Evolutionary conservation across 805 yeast genomes (phyloP).

Genomic region (Metschnikowia vanudenii): DNA sequence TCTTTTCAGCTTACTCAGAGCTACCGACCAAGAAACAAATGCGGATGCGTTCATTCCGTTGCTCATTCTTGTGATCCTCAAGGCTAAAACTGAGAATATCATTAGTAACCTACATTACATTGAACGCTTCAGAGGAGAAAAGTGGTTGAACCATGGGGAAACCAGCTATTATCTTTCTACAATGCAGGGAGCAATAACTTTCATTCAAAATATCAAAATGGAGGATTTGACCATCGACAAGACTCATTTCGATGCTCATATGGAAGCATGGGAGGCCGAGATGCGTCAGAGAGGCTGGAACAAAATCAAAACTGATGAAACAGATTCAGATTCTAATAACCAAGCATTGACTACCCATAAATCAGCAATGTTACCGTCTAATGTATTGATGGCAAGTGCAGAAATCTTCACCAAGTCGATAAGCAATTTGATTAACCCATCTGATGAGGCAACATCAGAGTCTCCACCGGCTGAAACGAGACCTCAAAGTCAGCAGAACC

Average conservation of each 20-base stretch:
- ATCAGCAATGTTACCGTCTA: slow-evolving; percentile 31
- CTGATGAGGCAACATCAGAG: slow-evolving; percentile 25
- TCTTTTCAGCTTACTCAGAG: slow-evolving; percentile 81
- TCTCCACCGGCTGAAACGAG: neutral
- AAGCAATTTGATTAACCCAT: slow-evolving; percentile 38
- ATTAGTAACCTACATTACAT: slow-evolving; percentile 80
- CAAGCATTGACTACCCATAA: slow-evolving; percentile 10
- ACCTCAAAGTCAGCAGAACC: slow-evolving; percentile 6
- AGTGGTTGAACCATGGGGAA: slow-evolving; percentile 75
- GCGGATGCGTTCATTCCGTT: slow-evolving; percentile 96
- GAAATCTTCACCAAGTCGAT: slow-evolving; percentile 52
- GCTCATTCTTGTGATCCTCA: slow-evolving; percentile 72
- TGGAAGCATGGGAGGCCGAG: slow-evolving; percentile 49
- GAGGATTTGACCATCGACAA: slow-evolving; percentile 60
- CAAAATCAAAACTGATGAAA: too few relatives aligned
- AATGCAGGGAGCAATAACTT: slow-evolving; percentile 84
- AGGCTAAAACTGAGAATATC: slow-evolving; percentile 62
- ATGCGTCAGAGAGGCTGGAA: slow-evolving; percentile 17
- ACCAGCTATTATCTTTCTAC: slow-evolving; percentile 88
- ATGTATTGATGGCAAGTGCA: slow-evolving; percentile 44
- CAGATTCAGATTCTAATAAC: neutral
- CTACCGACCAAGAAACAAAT: slow-evolving; percentile 65
- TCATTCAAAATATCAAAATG: slow-evolving; percentile 59
- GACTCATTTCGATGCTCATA: slow-evolving; percentile 56
- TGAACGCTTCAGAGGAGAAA: slow-evolving; percentile 76